Percentiles rank a stretch among this genome's conserved stretches.
phyloP scores from a whole-genome alignment of 345 rosid genomes.

The Dipteronia sinensis region DNA sequence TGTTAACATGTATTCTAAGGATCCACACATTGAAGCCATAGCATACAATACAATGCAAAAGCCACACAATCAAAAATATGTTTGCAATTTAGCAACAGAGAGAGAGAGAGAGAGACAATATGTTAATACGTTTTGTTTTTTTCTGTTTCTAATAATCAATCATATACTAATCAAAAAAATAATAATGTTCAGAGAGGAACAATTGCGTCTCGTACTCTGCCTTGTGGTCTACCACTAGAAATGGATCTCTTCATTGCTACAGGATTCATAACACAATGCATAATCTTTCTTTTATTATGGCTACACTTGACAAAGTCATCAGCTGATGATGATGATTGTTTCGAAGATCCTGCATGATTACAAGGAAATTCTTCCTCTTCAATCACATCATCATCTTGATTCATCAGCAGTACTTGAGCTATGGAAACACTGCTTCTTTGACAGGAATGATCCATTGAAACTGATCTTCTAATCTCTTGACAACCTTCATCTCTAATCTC shows the following conservation, averaged over 20 bases:
- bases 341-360: conserved; percentile 31
- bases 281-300: conserved; percentile 26
- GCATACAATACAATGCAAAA: not conserved
- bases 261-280: conserved; percentile 25
- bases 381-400: conserved; percentile 27
- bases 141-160: not conserved
- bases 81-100: not conserved
- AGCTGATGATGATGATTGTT: conserved; percentile 21
- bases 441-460: conserved; percentile 63
- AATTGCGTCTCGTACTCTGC: conserved; percentile 25
- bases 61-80: not conserved
- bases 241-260: conserved; percentile 56
- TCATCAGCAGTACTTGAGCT: conserved; percentile 43
- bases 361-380: conserved; percentile 22
- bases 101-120: too few relatives aligned
- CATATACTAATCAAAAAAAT: not conserved
- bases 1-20: not conserved
- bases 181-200: conserved; percentile 23
- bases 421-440: conserved; percentile 32
- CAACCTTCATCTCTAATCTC: conserved; percentile 39
- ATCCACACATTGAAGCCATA: not conserved
- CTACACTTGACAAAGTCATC: conserved; percentile 30
- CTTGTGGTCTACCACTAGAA: conserved; percentile 46
- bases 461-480: conserved; percentile 40
- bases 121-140: not conserved